Conservation (phyloP, 148 eudicot species). For the Mesembryanthemum crystallinum region DNA sequence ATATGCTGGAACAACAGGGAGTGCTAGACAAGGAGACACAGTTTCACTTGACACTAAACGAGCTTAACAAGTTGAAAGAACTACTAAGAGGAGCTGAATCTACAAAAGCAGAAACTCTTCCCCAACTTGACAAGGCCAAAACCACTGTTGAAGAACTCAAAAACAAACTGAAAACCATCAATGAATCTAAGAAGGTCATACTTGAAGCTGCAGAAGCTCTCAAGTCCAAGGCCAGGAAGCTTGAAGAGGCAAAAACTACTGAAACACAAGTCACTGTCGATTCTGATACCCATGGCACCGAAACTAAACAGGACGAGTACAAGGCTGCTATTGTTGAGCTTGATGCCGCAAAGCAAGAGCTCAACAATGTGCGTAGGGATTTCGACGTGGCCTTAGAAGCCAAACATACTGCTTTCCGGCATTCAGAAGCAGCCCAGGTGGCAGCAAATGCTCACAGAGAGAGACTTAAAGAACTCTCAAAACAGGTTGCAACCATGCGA, state of each 20-base stretch:
- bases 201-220: constrained; percentile 60
- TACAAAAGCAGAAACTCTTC: constrained; percentile 50
- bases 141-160: constrained; percentile 54
- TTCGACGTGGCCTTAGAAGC: constrained; percentile 50
- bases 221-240: constrained; percentile 42
- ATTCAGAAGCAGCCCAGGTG: constrained; percentile 55
- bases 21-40: constrained; percentile 73
- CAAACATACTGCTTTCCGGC: constrained; percentile 45
- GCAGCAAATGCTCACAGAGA: constrained; percentile 41
- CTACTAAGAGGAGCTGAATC: constrained; percentile 51
- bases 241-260: constrained; percentile 46
- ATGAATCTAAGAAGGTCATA: constrained; percentile 60
- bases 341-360: constrained; percentile 62
- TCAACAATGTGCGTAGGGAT: constrained; percentile 56
- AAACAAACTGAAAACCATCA: constrained; percentile 45
- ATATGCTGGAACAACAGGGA: constrained; percentile 34
- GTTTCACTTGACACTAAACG: constrained; percentile 55
- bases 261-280: constrained; percentile 27
- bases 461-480: constrained; percentile 41
- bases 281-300: constrained; percentile 35
- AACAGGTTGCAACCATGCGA: constrained; percentile 44
- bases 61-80: constrained; percentile 60
- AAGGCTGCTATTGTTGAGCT: constrained; percentile 59
- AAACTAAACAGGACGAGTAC: constrained; percentile 46
- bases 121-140: constrained; percentile 61